Evolutionary conservation across 441 rosid genomes (phyloP), one percentile per base, ranked within the genome.

Genomic region (Theobroma grandiflorum): DNA sequence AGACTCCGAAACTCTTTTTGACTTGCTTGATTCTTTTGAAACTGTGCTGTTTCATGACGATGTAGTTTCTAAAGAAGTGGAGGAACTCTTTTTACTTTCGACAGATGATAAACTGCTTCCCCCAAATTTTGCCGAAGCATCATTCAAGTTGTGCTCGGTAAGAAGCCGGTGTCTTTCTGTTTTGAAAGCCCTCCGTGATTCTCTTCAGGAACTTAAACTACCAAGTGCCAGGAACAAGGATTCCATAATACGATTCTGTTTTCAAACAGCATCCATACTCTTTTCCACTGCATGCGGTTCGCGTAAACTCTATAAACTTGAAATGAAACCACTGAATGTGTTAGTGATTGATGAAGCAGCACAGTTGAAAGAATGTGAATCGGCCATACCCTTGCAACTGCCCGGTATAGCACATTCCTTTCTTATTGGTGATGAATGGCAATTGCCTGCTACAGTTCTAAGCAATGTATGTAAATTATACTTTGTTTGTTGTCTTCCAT

Each of bases 261-360:
- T 83, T 14, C 45, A 67, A 67, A 70, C 14, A 7, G 87, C 93
- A 14, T 61, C 77, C 1, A 63, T 88, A 8, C 58, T 86, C 40
- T 85, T 88, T 66, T 88, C 88, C 80, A 90, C 91, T 26, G 89
- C 86, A 31, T 78, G 88, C 12, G 53, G 79, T 61, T 86, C 91
- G 4, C 74, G 62, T 58, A 86, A 73, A 69, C 84, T 90, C 52
- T 77, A 64, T 20, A 79, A 57, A 2, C 55, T 74, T 47, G 43
- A 12, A 15, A 68, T 75, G 80, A 47, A 78, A 40, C 88, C 90
- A 12, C 49, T 84, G 35, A 61, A 81, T 53, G 42, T 87, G 12
- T 68, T 88, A 78, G 86, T 90, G 3, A 86, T 90, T 8, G 93
- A 90, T 53, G 91, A 90, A 76, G 91, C 91, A 2, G 88, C 86